These are phyloP conservation scores for Knoxia roxburghii DNA, from an alignment of 257 asterid species.

Conservation along the genomic window DNA sequence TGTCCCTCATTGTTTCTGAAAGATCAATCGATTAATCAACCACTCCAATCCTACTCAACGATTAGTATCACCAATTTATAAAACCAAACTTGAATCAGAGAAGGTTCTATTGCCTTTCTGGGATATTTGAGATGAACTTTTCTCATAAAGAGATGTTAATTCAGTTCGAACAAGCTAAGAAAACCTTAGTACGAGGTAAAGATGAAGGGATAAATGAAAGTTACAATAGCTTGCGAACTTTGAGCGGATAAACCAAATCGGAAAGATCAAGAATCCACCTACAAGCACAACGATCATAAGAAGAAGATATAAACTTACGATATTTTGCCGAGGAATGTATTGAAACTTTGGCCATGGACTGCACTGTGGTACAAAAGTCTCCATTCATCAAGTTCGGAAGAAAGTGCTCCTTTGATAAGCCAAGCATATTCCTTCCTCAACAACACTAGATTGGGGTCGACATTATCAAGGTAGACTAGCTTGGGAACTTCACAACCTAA, in stretches of 20 bases:
- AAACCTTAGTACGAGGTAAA: not conserved
- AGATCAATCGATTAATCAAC: constrained; percentile 39
- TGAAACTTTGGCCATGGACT: constrained; percentile 78
- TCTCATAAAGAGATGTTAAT: not conserved
- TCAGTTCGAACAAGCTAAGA: not conserved
- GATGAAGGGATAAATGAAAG: not conserved
- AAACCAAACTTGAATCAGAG: not conserved
- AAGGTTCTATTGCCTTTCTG: not conserved
- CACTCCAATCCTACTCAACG: constrained; percentile 12
- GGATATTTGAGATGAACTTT: not conserved
- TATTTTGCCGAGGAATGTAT: constrained; percentile 74
- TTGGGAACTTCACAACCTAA: constrained; percentile 73
- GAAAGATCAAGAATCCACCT: not conserved
- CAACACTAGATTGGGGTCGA: constrained; percentile 50
- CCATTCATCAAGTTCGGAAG: constrained; percentile 73
- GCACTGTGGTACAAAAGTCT: constrained; percentile 81
- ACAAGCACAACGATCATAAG: not conserved
- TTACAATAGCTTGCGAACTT: not conserved
- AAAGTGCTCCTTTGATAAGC: constrained; percentile 83
- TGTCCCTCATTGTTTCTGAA: constrained; percentile 70
- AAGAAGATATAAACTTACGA: constrained; percentile 43
- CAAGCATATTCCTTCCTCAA: constrained; percentile 83
- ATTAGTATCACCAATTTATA: not conserved
- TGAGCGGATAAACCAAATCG: not conserved
- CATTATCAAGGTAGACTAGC: constrained; percentile 33